Evolutionary conservation across 257 asterid genomes (phyloP).

Genomic region (Dorcoceras hygrometricum): DNA sequence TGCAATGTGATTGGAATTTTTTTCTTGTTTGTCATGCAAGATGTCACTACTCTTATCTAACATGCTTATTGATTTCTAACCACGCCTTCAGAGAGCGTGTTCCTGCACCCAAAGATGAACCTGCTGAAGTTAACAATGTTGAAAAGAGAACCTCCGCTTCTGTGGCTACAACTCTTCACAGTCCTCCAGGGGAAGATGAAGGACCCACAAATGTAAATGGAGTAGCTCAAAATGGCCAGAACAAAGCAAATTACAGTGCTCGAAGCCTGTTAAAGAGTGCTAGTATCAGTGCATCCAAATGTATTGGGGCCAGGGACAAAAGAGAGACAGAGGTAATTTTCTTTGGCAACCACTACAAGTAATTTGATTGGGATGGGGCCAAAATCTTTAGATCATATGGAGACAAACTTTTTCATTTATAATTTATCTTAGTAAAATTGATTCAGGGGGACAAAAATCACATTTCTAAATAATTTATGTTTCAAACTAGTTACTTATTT

Average conservation of each 20-base stretch:
- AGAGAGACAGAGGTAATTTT: constrained; percentile 56
- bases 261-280: constrained; percentile 95
- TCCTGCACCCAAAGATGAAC: constrained; percentile 70
- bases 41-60: not conserved
- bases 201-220: constrained; percentile 37
- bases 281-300: constrained; percentile 86
- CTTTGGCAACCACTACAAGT: not conserved
- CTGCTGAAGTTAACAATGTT: constrained; percentile 38
- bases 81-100: constrained; percentile 70
- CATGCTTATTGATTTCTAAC: constrained; percentile 11
- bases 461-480: too few relatives aligned
- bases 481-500: not conserved
- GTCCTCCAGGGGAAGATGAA: constrained; percentile 51
- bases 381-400: not conserved
- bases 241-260: constrained; percentile 50
- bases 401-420: not conserved
- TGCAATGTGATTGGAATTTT: not conserved
- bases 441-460: too few relatives aligned
- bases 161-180: constrained; percentile 62
- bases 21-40: not conserved
- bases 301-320: constrained; percentile 58
- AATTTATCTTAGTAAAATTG: not conserved
- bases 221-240: constrained; percentile 36
- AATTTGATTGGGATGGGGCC: not conserved
- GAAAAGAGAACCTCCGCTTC: constrained; percentile 62